phyloP scores from a whole-genome alignment of 306 rosid species.

The Rosa persica region DNA sequence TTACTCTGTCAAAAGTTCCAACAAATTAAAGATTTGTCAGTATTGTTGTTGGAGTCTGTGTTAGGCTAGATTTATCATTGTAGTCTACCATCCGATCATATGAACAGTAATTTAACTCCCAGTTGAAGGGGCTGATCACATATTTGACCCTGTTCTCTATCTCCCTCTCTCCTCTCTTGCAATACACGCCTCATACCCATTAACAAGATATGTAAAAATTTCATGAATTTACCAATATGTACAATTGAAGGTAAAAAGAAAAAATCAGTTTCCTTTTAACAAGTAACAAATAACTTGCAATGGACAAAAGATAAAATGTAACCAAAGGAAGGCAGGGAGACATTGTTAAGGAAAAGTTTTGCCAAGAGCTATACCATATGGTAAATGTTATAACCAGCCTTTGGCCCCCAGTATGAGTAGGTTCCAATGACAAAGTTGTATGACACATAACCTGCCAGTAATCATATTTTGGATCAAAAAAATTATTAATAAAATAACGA shows the following conservation, averaged over 20 bases:
- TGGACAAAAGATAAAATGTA: slow-evolving; percentile 10
- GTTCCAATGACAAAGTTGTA: slow-evolving; percentile 95
- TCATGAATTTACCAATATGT: not conserved
- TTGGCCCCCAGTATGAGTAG: slow-evolving; percentile 96
- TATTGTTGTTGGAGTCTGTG: not conserved
- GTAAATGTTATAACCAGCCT: slow-evolving; percentile 90
- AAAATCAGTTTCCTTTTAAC: slow-evolving; percentile 1
- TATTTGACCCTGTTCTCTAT: not conserved
- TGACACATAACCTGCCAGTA: slow-evolving; percentile 70
- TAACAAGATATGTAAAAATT: slow-evolving; percentile 21
- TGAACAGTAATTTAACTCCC: not conserved
- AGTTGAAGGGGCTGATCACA: not conserved
- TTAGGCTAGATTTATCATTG: not conserved
- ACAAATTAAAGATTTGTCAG: not conserved
- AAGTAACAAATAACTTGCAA: slow-evolving; percentile 14
- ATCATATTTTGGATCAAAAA: slow-evolving; percentile 6
- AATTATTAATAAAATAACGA: not conserved
- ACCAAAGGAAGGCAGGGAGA: not conserved
- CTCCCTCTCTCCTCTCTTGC: slow-evolving; percentile 4
- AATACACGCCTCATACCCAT: not conserved
- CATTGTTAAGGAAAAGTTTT: slow-evolving; percentile 1
- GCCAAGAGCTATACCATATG: slow-evolving; percentile 59
- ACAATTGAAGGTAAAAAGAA: not conserved
- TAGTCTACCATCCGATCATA: not conserved
- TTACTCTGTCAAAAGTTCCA: slow-evolving; percentile 52